phyloP scores from a whole-genome alignment of 805 yeast genomes.

The Cyberlindnera lachancei region DNA sequence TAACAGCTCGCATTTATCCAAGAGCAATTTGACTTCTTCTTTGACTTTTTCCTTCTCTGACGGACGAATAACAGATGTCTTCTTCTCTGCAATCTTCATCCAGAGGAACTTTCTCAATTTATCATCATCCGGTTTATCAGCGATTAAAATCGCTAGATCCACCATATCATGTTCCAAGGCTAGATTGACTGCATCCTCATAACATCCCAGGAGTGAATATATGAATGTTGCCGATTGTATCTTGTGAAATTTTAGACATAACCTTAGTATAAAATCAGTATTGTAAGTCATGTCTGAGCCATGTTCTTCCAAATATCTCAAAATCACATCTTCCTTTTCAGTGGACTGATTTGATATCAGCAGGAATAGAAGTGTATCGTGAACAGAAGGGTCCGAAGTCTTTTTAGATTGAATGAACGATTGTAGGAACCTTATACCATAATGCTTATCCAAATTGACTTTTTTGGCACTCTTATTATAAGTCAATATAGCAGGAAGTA shows the following conservation, averaged over 20 bases:
- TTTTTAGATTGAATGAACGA: conserved; percentile 41
- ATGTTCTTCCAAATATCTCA: conserved; percentile 42
- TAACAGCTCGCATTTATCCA: conserved; percentile 40
- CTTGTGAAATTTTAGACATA: conserved; percentile 55
- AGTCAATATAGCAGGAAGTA: conserved; percentile 70
- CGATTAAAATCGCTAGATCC: conserved; percentile 50
- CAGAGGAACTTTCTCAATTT: conserved; percentile 62
- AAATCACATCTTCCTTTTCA: conserved; percentile 31
- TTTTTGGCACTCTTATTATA: conserved; percentile 46
- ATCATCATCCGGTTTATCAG: conserved; percentile 46
- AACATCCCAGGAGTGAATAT: conserved; percentile 59
- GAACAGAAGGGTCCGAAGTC: conserved; percentile 42
- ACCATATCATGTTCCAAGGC: conserved; percentile 57
- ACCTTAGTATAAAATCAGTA: conserved; percentile 63
- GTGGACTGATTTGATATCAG: conserved; percentile 35
- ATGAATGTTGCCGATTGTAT: conserved; percentile 64
- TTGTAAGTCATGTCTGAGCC: conserved; percentile 43
- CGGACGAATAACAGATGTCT: conserved; percentile 20
- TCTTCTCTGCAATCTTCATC: conserved; percentile 45
- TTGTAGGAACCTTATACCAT: conserved; percentile 57
- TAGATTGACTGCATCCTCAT: conserved; percentile 73
- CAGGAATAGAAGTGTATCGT: conserved; percentile 64
- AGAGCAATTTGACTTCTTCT: conserved; percentile 27
- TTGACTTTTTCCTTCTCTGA: conserved; percentile 23
- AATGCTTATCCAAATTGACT: conserved; percentile 42